These are phyloP conservation scores for Tagetes patula DNA, from an alignment of 129 eudicot genomes.

Conservation along the genomic window DNA sequence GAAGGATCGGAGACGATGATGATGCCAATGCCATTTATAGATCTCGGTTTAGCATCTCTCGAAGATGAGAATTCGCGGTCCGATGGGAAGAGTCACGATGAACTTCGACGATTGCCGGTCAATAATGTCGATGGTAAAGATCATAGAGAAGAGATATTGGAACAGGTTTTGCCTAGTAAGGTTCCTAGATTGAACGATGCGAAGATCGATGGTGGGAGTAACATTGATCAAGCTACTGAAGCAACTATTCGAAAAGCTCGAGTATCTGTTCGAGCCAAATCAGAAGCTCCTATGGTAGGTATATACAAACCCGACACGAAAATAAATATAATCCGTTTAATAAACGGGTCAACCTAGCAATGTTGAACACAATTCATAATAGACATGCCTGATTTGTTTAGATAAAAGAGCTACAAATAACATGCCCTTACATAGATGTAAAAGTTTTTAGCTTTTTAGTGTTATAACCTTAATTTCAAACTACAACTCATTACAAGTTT, in stretches of 20 bases:
- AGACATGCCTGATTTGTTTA: not conserved
- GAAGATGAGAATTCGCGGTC: conserved; percentile 46
- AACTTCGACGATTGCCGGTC: conserved; percentile 20
- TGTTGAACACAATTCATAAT: no score
- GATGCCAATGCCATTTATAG: conserved; percentile 48
- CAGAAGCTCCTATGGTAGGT: conserved; percentile 59
- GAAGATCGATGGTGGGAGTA: conserved; percentile 18
- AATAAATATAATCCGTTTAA: not conserved
- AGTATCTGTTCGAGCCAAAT: conserved; percentile 78
- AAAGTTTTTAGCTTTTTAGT: no score
- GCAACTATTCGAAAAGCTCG: conserved; percentile 84
- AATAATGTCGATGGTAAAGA: conserved; percentile 23
- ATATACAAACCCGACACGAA: not conserved
- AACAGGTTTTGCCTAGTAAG: conserved; percentile 45
- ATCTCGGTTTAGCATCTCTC: conserved; percentile 45
- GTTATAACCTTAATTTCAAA: not conserved
- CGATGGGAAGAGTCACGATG: conserved; percentile 36
- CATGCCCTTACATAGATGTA: no score
- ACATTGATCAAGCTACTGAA: conserved; percentile 59
- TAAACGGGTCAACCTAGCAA: no score
- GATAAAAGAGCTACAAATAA: no score
- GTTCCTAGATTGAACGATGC: conserved; percentile 35
- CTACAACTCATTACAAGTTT: no score
- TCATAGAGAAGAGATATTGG: conserved; percentile 33
- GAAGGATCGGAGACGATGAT: conserved; percentile 26